Conservation (phyloP, 1,139 yeast species). For the Blastobotrys proliferans region DNA sequence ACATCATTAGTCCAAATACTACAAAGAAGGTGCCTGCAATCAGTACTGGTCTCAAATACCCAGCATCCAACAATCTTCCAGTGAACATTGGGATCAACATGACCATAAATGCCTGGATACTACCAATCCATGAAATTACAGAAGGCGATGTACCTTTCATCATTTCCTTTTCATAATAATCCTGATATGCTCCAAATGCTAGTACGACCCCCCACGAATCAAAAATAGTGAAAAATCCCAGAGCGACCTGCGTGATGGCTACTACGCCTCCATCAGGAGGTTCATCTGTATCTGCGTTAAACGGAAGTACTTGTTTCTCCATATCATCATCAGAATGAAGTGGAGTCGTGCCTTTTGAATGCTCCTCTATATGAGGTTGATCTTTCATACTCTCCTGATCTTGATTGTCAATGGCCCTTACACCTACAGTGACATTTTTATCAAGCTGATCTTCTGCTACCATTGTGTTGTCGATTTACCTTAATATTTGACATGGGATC, state of each 20-base stretch:
- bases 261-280: too few relatives aligned
- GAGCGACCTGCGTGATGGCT: constrained; percentile 34
- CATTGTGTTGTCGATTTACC: too few relatives aligned
- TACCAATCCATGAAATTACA: constrained; percentile 61
- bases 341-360: too few relatives aligned
- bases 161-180: constrained; percentile 49
- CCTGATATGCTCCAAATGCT: constrained; percentile 58
- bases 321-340: too few relatives aligned
- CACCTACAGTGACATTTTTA: too few relatives aligned
- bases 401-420: too few relatives aligned
- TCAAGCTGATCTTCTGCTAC: too few relatives aligned
- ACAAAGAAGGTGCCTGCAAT: constrained; percentile 46
- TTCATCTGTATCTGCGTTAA: too few relatives aligned
- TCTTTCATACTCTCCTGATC: too few relatives aligned
- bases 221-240: constrained; percentile 47
- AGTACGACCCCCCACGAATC: constrained; percentile 58
- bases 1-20: constrained; percentile 47
- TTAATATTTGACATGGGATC: too few relatives aligned
- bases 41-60: constrained; percentile 27
- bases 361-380: too few relatives aligned
- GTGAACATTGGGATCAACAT: constrained; percentile 51
- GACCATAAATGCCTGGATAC: constrained; percentile 52
- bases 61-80: constrained; percentile 57
- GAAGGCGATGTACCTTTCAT: constrained; percentile 41
- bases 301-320: too few relatives aligned